Conservation (phyloP, 768 basidiomycete species). For the Boletus edulis region DNA sequence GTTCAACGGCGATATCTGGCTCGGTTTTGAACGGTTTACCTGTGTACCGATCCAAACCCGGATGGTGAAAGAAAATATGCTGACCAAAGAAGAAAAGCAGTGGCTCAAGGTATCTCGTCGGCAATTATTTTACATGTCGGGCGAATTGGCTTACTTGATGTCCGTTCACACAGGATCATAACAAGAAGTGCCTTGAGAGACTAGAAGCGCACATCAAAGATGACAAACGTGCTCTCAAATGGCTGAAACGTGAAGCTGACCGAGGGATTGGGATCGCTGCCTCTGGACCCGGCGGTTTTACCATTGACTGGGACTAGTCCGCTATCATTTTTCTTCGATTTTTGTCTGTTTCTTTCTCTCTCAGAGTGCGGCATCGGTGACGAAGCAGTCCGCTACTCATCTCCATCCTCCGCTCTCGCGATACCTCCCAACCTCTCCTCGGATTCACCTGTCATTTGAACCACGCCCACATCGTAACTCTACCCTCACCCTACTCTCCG, state of each 20-base stretch:
- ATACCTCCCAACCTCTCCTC: slow-evolving; percentile 17
- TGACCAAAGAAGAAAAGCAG: slow-evolving; percentile 79
- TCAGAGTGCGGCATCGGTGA: slow-evolving; percentile 2
- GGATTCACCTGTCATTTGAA: slow-evolving; percentile 2
- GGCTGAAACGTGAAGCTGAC: slow-evolving; percentile 75
- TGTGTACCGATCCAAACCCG: slow-evolving; percentile 91
- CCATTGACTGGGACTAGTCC: slow-evolving; percentile 73
- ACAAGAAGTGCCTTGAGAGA: slow-evolving; percentile 64
- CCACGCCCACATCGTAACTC: slow-evolving; percentile 4
- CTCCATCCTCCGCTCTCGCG: slow-evolving; percentile 12
- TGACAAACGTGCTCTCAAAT: slow-evolving; percentile 78
- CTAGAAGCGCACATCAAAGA: slow-evolving; percentile 67
- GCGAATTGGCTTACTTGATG: slow-evolving; percentile 1
- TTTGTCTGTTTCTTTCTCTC: background rate
- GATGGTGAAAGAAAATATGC: slow-evolving; percentile 82
- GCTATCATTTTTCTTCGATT: background rate
- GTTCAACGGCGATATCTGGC: slow-evolving; percentile 76
- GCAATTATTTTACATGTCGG: background rate
- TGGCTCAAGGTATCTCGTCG: slow-evolving; percentile 70
- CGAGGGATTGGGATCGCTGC: slow-evolving; percentile 70
- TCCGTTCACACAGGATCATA: slow-evolving; percentile 63
- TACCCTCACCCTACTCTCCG: slow-evolving; percentile 7
- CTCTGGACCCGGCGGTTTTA: slow-evolving; percentile 63
- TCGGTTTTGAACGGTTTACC: slow-evolving; percentile 89
- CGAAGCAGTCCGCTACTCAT: background rate